Evolutionary conservation across 1,284 basidiomycete species (phyloP).

Genomic region (Schizophyllum commune): DNA sequence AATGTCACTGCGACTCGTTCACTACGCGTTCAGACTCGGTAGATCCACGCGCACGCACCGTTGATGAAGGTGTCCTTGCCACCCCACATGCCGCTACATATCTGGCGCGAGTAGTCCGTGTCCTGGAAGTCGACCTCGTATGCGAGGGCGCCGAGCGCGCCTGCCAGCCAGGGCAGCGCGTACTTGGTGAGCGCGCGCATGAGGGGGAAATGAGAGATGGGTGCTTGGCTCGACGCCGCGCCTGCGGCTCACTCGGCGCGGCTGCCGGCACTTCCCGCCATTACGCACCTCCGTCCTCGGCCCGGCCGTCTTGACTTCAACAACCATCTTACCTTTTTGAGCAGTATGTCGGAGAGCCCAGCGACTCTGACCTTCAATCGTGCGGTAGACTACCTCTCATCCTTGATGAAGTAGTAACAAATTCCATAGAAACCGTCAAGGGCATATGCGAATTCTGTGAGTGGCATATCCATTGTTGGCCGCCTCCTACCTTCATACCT

Average conservation of each 20-base stretch:
- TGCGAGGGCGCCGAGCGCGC: slow-evolving; percentile 22
- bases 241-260: not conserved
- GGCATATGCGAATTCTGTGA: not conserved
- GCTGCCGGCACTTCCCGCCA: slow-evolving; percentile 9
- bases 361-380: not conserved
- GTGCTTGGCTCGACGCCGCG: slow-evolving; percentile 22
- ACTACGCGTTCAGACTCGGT: slow-evolving; percentile 1
- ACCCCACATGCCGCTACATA: slow-evolving; percentile 94
- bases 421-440: not conserved
- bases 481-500: not conserved
- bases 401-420: not conserved
- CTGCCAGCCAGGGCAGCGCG: not conserved
- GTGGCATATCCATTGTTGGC: not conserved
- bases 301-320: not conserved
- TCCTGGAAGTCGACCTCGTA: slow-evolving; percentile 64
- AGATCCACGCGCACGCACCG: slow-evolving; percentile 35
- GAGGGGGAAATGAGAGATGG: not conserved
- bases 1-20: slow-evolving; percentile 61
- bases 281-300: too few species aligned
- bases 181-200: not conserved
- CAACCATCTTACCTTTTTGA: not conserved
- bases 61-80: slow-evolving; percentile 77
- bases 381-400: not conserved
- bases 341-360: not conserved
- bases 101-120: slow-evolving; percentile 46